phyloP scores from a whole-genome alignment of 2,329 filamentous ascomycete genomes.

The Pseudogymnoascus sp. region DNA sequence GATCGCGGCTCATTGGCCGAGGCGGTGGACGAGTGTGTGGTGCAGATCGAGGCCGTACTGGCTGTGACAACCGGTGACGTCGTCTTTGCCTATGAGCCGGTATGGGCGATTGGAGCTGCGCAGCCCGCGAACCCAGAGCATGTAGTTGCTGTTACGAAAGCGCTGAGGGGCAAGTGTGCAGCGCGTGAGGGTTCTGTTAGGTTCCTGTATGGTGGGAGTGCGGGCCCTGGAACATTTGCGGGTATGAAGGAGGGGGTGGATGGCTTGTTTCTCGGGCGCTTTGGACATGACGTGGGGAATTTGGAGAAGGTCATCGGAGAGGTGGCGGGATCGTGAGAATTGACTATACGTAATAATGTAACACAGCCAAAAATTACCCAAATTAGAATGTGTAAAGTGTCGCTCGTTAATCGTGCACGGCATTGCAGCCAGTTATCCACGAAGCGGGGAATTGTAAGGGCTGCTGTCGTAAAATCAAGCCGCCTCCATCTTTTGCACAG shows the following conservation, averaged over 20 bases:
- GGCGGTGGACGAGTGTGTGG: constrained; percentile 59
- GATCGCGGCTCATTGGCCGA: constrained; percentile 42
- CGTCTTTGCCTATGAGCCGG: constrained; percentile 77
- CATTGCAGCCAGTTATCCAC: no score
- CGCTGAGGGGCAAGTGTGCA: constrained; percentile 42
- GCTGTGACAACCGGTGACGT: constrained; percentile 58
- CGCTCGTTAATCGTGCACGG: no score
- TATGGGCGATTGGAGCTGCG: constrained; percentile 77
- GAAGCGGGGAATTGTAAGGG: no score
- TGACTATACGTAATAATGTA: no score
- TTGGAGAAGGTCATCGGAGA: constrained; percentile 67
- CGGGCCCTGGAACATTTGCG: constrained; percentile 68
- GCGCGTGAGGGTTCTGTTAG: constrained; percentile 50
- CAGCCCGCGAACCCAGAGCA: constrained; percentile 66
- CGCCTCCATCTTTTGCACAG: no score
- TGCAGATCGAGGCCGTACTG: constrained; percentile 60
- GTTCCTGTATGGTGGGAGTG: constrained; percentile 76
- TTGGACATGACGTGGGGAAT: constrained; percentile 68
- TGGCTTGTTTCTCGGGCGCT: constrained; percentile 73
- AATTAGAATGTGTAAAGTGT: no score
- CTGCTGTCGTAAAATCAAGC: no score
- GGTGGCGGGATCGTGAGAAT: constrained; percentile 34
- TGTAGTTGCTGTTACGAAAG: constrained; percentile 53
- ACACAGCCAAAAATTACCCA: no score
- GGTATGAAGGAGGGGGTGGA: constrained; percentile 64